phyloP scores from a whole-genome alignment of 352 stramenopile species.

The Pythium aquatile region DNA sequence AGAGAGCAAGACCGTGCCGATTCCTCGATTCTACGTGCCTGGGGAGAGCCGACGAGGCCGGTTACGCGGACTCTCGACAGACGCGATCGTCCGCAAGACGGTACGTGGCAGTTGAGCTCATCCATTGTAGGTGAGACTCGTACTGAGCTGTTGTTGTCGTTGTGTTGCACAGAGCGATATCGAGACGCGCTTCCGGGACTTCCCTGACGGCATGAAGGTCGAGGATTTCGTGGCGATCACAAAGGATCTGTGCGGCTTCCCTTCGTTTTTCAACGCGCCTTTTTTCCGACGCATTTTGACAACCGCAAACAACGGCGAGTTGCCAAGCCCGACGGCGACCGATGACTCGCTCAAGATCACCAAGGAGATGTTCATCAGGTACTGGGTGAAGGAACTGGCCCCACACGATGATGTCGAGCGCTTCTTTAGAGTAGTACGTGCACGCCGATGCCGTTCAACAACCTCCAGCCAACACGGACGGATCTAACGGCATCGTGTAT shows the following conservation, averaged over 20 bases:
- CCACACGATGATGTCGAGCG: slow-evolving; percentile 95
- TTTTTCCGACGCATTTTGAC: slow-evolving; percentile 92
- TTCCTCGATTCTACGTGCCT: slow-evolving; percentile 72
- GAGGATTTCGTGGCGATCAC: slow-evolving; percentile 93
- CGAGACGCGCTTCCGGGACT: slow-evolving; percentile 73
- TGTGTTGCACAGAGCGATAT: slow-evolving; percentile 48
- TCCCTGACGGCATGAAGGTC: slow-evolving; percentile 81
- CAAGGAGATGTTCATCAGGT: slow-evolving; percentile 91
- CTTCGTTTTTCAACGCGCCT: slow-evolving; percentile 98
- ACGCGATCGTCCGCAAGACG: slow-evolving; percentile 59
- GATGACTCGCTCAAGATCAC: slow-evolving; percentile 59
- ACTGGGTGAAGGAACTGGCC: slow-evolving; percentile 94
- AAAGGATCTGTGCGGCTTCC: slow-evolving; percentile 97
- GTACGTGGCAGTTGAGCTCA: slow-evolving; percentile 11
- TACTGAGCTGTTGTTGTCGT: background rate
- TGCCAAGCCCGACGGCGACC: slow-evolving; percentile 19
- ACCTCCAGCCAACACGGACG: no score
- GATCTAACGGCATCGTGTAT: background rate
- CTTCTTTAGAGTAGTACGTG: slow-evolving; percentile 95
- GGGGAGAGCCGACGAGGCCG: slow-evolving; percentile 60
- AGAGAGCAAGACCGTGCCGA: slow-evolving; percentile 29
- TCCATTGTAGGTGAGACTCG: background rate
- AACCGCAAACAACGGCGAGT: slow-evolving; percentile 19
- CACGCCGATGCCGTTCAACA: background rate
- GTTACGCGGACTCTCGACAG: slow-evolving; percentile 57